Evolutionary conservation across 768 basidiomycete genomes (phyloP).

Genomic region (Naganishia onofrii): DNA sequence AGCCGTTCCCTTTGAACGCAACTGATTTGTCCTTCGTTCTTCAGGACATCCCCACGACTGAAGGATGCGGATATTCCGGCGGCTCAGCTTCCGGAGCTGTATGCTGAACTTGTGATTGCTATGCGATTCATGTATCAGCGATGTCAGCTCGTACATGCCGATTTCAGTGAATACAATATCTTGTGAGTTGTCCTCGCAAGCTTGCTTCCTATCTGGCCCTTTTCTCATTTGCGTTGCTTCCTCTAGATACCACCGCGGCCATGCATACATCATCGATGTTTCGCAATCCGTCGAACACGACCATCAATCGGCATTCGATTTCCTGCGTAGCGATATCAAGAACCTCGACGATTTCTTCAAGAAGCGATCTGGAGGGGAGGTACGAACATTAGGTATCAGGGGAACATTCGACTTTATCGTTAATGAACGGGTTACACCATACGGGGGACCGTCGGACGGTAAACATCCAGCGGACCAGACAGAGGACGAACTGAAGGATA

Average conservation of each 20-base stretch:
- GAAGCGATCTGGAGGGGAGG: conserved; percentile 59
- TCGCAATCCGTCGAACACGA: conserved; percentile 98
- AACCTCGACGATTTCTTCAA: conserved; percentile 93
- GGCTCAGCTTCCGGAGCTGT: conserved; percentile 62
- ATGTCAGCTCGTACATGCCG: conserved; percentile 94
- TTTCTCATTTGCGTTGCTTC: background rate
- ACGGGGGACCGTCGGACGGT: conserved; percentile 34
- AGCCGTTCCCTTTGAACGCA: background rate
- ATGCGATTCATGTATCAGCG: conserved; percentile 80
- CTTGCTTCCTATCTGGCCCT: too few species aligned
- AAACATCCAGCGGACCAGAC: conserved; percentile 31
- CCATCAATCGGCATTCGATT: conserved; percentile 93
- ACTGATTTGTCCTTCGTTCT: background rate
- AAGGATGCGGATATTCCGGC: conserved; percentile 75
- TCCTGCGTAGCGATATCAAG: conserved; percentile 83
- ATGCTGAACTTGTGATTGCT: conserved; percentile 72
- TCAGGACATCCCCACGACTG: conserved; percentile 84
- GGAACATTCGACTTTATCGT: conserved; percentile 87
- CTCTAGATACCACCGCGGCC: conserved; percentile 55
- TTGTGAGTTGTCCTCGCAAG: conserved; percentile 63
- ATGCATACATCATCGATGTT: conserved; percentile 93
- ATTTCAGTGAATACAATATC: conserved; percentile 97
- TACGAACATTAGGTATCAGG: conserved; percentile 71
- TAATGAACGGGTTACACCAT: conserved; percentile 52
- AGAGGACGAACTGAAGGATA: conserved; percentile 34